phyloP scores from a whole-genome alignment of 345 rosid genomes.

The Acer campestre region DNA sequence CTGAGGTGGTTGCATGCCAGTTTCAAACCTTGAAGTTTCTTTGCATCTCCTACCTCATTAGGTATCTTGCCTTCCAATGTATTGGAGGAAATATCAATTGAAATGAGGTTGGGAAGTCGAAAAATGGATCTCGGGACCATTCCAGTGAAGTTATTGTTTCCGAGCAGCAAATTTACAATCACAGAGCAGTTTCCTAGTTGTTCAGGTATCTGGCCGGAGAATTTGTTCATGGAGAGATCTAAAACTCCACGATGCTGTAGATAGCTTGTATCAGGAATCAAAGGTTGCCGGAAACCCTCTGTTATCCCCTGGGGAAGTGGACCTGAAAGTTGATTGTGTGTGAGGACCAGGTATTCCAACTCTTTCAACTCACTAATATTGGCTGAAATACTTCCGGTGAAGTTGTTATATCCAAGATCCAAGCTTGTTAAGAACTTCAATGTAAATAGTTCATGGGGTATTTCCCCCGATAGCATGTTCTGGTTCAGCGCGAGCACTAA shows the following conservation, averaged over 20 bases:
- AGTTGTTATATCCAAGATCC: conserved; percentile 20
- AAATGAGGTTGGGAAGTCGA: conserved; percentile 12
- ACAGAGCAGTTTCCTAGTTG: conserved; percentile 20
- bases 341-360: conserved; percentile 18
- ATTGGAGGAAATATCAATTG: conserved; percentile 17
- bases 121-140: conserved; percentile 16
- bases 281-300: conserved; percentile 11
- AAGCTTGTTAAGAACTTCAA: conserved; percentile 16
- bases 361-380: conserved; percentile 9
- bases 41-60: conserved; percentile 14
- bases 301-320: conserved; percentile 13
- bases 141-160: conserved; percentile 20
- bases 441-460: conserved; percentile 17
- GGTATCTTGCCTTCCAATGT: conserved; percentile 18
- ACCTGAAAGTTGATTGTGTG: conserved; percentile 19
- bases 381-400: conserved; percentile 12
- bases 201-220: conserved; percentile 15
- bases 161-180: conserved; percentile 20
- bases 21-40: conserved; percentile 21
- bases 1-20: conserved; percentile 7
- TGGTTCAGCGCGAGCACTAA: conserved; percentile 12
- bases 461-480: conserved; percentile 13
- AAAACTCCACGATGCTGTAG: conserved; percentile 17
- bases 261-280: conserved; percentile 16
- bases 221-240: conserved; percentile 20